Percentiles rank a stretch among this genome's conserved stretches.
Evolutionary conservation across 352 stramenopile genomes (phyloP).

Genomic region (Phytophthora tentaculata): DNA sequence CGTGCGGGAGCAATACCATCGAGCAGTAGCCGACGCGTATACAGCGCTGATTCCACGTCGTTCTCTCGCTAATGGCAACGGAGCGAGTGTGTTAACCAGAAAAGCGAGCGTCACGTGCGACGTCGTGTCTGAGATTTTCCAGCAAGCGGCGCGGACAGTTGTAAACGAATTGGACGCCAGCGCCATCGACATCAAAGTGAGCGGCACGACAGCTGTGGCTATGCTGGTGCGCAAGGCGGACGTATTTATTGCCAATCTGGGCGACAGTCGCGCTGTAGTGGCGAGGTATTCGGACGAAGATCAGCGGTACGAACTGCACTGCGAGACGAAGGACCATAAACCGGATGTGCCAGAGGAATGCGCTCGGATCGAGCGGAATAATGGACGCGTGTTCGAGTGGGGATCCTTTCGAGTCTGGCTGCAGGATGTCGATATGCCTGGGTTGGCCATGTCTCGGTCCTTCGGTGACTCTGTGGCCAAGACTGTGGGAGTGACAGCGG

Average conservation of each 20-base stretch:
- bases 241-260: constrained; percentile 77
- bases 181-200: constrained; percentile 77
- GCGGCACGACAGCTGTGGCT: constrained; percentile 73
- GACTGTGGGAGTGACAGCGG: constrained; percentile 75
- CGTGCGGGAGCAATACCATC: constrained; percentile 71
- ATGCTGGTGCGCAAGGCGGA: constrained; percentile 65
- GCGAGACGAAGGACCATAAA: constrained; percentile 84
- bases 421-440: constrained; percentile 85
- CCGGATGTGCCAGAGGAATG: constrained; percentile 71
- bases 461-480: constrained; percentile 84
- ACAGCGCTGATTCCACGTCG: constrained; percentile 31
- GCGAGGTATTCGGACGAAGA: constrained; percentile 44
- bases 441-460: constrained; percentile 84
- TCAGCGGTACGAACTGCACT: constrained; percentile 55
- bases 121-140: constrained; percentile 59
- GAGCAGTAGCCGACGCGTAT: constrained; percentile 53
- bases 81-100: neutral
- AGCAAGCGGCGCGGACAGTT: constrained; percentile 46
- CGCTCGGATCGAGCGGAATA: constrained; percentile 67
- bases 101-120: constrained; percentile 46
- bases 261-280: constrained; percentile 75
- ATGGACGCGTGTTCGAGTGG: constrained; percentile 86
- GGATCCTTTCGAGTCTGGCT: constrained; percentile 84
- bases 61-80: neutral
- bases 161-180: constrained; percentile 51